Evolutionary conservation across 495 filamentous ascomycete species (phyloP).

Genomic region (Penicillium atrosanguineum): DNA sequence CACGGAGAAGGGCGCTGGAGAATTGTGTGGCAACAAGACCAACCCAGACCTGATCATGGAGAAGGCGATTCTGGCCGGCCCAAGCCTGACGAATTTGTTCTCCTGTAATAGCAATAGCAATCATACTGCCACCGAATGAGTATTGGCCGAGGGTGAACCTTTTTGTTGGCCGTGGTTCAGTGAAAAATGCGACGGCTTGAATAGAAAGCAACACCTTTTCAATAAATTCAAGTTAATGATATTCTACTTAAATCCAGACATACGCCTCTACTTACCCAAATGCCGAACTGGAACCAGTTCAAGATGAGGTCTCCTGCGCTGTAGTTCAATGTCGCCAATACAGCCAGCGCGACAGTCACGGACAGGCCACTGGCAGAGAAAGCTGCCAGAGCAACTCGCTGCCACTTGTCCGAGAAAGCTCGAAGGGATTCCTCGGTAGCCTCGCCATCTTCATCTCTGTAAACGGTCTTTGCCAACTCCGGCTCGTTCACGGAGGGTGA

Average conservation of each 20-base stretch:
- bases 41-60: slow-evolving; percentile 9
- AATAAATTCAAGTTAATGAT: neutral
- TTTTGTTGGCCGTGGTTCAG: slow-evolving; percentile 29
- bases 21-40: slow-evolving; percentile 22
- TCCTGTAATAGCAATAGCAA: slow-evolving; percentile 15
- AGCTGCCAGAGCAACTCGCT: slow-evolving; percentile 18
- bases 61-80: slow-evolving; percentile 4
- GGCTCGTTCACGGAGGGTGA: slow-evolving; percentile 20
- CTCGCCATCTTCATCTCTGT: slow-evolving; percentile 33
- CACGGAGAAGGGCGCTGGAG: slow-evolving; percentile 28
- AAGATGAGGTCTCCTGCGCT: slow-evolving; percentile 4
- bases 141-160: slow-evolving; percentile 31
- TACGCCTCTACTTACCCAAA: slow-evolving; percentile 32
- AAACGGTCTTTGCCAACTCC: slow-evolving; percentile 18
- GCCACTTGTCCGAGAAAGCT: slow-evolving; percentile 31
- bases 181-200: slow-evolving; percentile 36
- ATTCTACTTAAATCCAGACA: neutral
- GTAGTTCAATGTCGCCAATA: slow-evolving; percentile 17
- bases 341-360: slow-evolving; percentile 20
- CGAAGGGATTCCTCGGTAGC: slow-evolving; percentile 29
- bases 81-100: slow-evolving; percentile 21
- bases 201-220: slow-evolving; percentile 25
- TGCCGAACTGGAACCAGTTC: slow-evolving; percentile 33
- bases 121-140: slow-evolving; percentile 29
- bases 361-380: slow-evolving; percentile 19